A percentile compares a stretch with the other conserved stretches of the same genome.
Evolutionary conservation across 2,329 filamentous ascomycete genomes (phyloP).

Genomic region (Clonostachys rhizophaga): DNA sequence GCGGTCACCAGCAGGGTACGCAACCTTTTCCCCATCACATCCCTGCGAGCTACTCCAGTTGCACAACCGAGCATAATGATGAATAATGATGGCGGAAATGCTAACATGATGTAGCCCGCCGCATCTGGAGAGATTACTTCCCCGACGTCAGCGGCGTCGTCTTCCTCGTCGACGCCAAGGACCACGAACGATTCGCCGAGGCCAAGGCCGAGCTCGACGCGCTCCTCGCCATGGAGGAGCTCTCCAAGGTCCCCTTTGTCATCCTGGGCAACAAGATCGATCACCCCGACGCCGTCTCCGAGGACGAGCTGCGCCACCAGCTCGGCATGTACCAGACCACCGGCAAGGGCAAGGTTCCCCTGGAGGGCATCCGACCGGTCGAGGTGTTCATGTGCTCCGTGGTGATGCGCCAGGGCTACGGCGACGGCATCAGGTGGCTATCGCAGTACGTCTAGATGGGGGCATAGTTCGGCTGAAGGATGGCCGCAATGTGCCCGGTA

Average conservation of each 20-base stretch:
- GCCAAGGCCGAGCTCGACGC: constrained; percentile 96
- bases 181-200: constrained; percentile 90
- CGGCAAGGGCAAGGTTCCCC: constrained; percentile 88
- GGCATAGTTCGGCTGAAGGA: constrained; percentile 3
- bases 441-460: constrained; percentile 77
- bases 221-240: constrained; percentile 93
- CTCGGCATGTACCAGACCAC: constrained; percentile 94
- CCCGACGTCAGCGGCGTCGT: constrained; percentile 95
- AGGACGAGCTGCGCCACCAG: constrained; percentile 90
- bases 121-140: constrained; percentile 96
- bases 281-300: constrained; percentile 89
- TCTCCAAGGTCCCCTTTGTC: constrained; percentile 91
- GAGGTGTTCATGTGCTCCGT: constrained; percentile 99
- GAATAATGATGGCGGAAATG: background rate
- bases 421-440: constrained; percentile 87
- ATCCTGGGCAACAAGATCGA: constrained; percentile 99
- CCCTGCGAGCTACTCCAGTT: background rate
- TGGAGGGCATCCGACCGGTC: constrained; percentile 89
- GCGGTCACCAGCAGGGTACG: constrained; percentile 86
- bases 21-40: constrained; percentile 2
- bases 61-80: background rate
- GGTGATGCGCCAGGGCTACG: constrained; percentile 95
- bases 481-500: no score
- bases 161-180: constrained; percentile 96
- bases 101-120: constrained; percentile 58